Conservation (phyloP, 768 basidiomycete genomes). For the Serendipita vermifera region DNA sequence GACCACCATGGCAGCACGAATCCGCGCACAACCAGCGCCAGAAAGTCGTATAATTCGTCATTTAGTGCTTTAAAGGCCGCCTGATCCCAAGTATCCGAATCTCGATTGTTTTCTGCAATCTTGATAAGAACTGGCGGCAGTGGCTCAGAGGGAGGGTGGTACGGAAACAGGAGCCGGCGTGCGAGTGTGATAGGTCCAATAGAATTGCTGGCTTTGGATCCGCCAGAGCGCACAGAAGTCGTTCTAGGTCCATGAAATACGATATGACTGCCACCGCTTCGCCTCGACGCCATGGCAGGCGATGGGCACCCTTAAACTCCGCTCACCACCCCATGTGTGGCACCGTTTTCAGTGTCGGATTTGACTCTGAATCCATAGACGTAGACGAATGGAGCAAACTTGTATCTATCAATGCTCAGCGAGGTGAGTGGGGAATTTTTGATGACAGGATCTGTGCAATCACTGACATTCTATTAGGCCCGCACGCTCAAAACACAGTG, state of each 20-base stretch:
- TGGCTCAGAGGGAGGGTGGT: slow-evolving; percentile 29
- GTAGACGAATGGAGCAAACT: background rate
- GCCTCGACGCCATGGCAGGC: slow-evolving; percentile 8
- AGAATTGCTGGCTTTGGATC: slow-evolving; percentile 2
- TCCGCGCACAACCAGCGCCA: slow-evolving; percentile 67
- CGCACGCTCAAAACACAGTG: background rate
- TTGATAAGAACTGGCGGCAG: slow-evolving; percentile 41
- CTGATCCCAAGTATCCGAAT: slow-evolving; percentile 18
- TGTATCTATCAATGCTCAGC: background rate
- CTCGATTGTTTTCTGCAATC: slow-evolving; percentile 31
- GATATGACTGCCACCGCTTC: background rate
- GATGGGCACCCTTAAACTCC: background rate
- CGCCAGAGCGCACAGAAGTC: slow-evolving; percentile 3
- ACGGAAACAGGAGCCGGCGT: slow-evolving; percentile 52
- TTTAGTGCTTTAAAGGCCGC: slow-evolving; percentile 28
- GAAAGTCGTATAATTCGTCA: slow-evolving; percentile 60
- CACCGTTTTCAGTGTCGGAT: background rate
- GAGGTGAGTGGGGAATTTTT: too few relatives aligned
- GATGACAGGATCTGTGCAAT: too few relatives aligned
- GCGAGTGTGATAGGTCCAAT: slow-evolving; percentile 27
- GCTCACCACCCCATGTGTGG: background rate
- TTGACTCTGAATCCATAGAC: background rate
- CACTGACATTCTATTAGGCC: too few relatives aligned
- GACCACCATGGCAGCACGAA: slow-evolving; percentile 80
- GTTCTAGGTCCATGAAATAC: background rate